phyloP scores from a whole-genome alignment of 2,329 filamentous ascomycete species.

The Westerdykella ornata region DNA sequence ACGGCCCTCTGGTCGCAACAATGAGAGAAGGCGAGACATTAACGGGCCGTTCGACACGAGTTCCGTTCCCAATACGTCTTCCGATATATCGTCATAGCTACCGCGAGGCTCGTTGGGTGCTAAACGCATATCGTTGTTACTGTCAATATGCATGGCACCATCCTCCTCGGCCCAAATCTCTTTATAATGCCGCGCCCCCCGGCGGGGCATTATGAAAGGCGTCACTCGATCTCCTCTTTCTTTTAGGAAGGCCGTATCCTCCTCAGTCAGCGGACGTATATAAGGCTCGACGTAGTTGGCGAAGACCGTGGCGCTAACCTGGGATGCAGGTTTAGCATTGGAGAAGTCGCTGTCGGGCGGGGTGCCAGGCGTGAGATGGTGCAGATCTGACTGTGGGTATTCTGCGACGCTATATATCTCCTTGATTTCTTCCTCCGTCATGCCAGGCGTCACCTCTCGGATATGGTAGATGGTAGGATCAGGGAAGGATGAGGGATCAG shows the following conservation, averaged over 20 bases:
- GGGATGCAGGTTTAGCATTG: slow-evolving; percentile 84
- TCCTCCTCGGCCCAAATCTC: slow-evolving; percentile 96
- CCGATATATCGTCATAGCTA: slow-evolving; percentile 76
- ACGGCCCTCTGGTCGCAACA: slow-evolving; percentile 69
- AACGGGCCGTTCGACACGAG: slow-evolving; percentile 82
- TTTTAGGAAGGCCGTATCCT: slow-evolving; percentile 86
- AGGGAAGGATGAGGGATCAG: slow-evolving; percentile 81
- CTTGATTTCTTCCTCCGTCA: slow-evolving; percentile 78
- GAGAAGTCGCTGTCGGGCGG: slow-evolving; percentile 95
- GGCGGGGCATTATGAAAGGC: slow-evolving; percentile 79
- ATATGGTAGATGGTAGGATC: slow-evolving; percentile 96
- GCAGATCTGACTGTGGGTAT: slow-evolving; percentile 74
- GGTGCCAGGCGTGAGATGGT: slow-evolving; percentile 78
- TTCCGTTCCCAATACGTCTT: slow-evolving; percentile 81
- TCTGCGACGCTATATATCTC: slow-evolving; percentile 80
- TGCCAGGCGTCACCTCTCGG: slow-evolving; percentile 62
- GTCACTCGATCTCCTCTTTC: slow-evolving; percentile 76
- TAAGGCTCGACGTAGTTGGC: slow-evolving; percentile 88
- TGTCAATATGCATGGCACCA: slow-evolving; percentile 67
- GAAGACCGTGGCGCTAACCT: slow-evolving; percentile 91
- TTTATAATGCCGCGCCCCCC: slow-evolving; percentile 77
- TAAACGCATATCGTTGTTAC: slow-evolving; percentile 56
- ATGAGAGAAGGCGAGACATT: slow-evolving; percentile 71
- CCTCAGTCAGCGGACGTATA: slow-evolving; percentile 81
- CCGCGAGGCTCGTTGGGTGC: slow-evolving; percentile 78